phyloP scores from a whole-genome alignment of 495 filamentous ascomycete species.

The Sphaerosporella brunnea region DNA sequence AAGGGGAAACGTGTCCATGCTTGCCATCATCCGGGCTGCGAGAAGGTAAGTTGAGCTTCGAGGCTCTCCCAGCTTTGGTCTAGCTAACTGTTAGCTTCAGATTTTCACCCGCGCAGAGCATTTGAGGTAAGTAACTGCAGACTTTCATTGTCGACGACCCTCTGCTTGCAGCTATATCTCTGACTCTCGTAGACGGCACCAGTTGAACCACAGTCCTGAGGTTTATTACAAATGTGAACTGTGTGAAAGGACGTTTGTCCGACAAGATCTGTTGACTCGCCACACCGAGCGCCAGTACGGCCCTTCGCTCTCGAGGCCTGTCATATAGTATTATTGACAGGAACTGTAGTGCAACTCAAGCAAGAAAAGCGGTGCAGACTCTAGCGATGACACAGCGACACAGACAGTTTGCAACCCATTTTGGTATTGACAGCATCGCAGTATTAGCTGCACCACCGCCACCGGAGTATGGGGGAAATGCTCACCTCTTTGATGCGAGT shows the following conservation, averaged over 20 bases:
- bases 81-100: conserved; percentile 4
- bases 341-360: conserved; percentile 21
- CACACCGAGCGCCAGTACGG: conserved; percentile 26
- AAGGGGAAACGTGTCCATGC: conserved; percentile 27
- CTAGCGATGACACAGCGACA: conserved; percentile 22
- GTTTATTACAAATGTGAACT: conserved; percentile 27
- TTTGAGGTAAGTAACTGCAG: conserved; percentile 21
- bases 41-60: conserved; percentile 20
- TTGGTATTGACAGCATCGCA: conserved; percentile 22
- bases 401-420: conserved; percentile 19
- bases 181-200: conserved; percentile 19
- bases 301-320: not conserved
- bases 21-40: conserved; percentile 24
- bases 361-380: conserved; percentile 25
- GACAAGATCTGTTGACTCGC: conserved; percentile 25
- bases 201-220: conserved; percentile 25
- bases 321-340: too few species aligned
- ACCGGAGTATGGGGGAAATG: conserved; percentile 23
- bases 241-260: conserved; percentile 26
- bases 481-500: conserved; percentile 24
- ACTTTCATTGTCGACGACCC: too few species aligned
- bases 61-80: not conserved
- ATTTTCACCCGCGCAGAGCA: conserved; percentile 27
- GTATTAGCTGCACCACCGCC: conserved; percentile 12
- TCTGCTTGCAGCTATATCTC: too few species aligned